Base-by-base conservation (phyloP, 2,329 filamentous ascomycete species). In the Chaetomium sp. region DNA sequence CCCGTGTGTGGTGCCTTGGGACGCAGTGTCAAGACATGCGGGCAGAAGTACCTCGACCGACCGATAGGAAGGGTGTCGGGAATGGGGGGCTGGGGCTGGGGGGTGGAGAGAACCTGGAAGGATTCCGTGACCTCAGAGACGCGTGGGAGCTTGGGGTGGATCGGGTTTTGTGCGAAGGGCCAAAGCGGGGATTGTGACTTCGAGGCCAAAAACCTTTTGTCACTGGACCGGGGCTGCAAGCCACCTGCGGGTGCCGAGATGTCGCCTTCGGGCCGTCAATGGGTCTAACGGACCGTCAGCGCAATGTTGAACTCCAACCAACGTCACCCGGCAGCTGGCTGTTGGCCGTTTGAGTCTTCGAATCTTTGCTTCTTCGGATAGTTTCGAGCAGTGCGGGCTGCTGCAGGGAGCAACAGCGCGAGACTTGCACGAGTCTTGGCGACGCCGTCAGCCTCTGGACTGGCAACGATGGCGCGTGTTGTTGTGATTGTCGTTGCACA, bases 21-120 rank as follows among this genome's bases (percentile, higher is more conserved):
- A 60, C 53, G 54, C 55, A 54, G 38, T 48, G 49, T 60, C 55
- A 59, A 56, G 58, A 59, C 56, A 53, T 58, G 59, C 50, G 52
- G 53, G 57, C 58, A 57, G 53, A 64, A 61, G 63, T 65, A 64
- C 63, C 62, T 64, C 43, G 52, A 60, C 56, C 12, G 57, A 51
- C 49, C 49, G 56, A 57, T 34, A 34, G 32, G 36, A 47, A 55
- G 59, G 54, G 27, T 43, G 48, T 56, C 50, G 49, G 57, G 57
- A 49, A 50, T 52, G 51, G 62, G 59, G 57, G 58, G 56, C 47
- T 56, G 59, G 59, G 56, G 57, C 52, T 53, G 45, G 48, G 35
- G 57, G 57, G 59, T 61, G 58, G 61, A 59, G 61, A 56, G 57
- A 55, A 54, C 52, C 52, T 49, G 38, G 52, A 53, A 57, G 55